Base-by-base conservation (phyloP, 208 protist species). In the Trypanosomatidae sp. region DNA sequence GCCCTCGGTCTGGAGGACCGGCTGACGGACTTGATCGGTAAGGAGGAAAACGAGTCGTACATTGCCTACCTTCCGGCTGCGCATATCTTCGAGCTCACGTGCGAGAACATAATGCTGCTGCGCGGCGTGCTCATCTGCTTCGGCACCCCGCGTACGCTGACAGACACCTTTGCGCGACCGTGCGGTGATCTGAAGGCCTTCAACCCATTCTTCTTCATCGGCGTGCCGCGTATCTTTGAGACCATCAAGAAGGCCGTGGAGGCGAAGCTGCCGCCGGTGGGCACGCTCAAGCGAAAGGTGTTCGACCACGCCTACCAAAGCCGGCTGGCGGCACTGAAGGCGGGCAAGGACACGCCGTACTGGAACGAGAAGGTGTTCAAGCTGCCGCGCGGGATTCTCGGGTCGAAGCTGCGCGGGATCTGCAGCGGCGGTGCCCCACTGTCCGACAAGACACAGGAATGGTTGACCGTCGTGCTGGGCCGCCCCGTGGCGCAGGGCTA, bases 61-160 rank as follows among this genome's bases (percentile, higher is more conserved):
- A 65, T 95, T 19, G 83, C 91, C 7, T 98, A 98, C 72, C 88
- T 98, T 25, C 96, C 96, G 36, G 58, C 91, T 1, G 94, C 93
- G 12, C 96, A 98, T 86, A 97, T 98, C 68, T 91, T 98, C 36
- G 96, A 98, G 84, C 83, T 97, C 55, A 69, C 76, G 9, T 86
- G 80, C 22, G 70, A 94, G 71, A 87, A 66, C 44, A 73, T 95
- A 66, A 75, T 97, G 46, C 62, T 98, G n/a, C 52, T 73, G 1
- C 76, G 89, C 19, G 91, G 92, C 46, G 78, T 69, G 17, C 46
- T 88, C 52, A 78, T 97, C 71, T 80, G 91, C 75, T 98, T 92
- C 76, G 91, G 90, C 62, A 81, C 33, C n/a, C 90, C 90, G 33
- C 88, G 91, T 55, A 97, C 94, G 49, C 79, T 97, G 55, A 93